Evolutionary conservation across 805 yeast genomes (phyloP), one percentile per base, ranked within the genome.

Genomic region (Candida lessepsii): DNA sequence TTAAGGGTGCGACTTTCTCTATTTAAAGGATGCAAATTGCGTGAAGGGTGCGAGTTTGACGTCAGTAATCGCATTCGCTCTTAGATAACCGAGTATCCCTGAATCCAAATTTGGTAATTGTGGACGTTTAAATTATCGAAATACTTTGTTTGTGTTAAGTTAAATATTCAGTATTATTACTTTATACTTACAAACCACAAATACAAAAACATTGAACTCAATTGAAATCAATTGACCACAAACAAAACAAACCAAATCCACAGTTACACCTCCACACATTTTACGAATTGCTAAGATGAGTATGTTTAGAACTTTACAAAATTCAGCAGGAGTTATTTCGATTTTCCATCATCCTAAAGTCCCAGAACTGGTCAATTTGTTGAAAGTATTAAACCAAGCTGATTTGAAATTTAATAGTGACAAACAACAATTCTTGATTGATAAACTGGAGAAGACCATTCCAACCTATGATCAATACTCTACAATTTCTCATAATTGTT

Each of bases 391-490:
- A 42, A 57, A 58, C 33, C 52, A 54, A 41, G 67, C 73, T 1
- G 53, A 56, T 43, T 40, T 24, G 35, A 54, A 56, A 24, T 46
- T 65, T 41, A 63, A 65, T 46, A 54, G 52, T 5, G 54, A 61
- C 35, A 55, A 57, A 28, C 53, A 52, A 42, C 44, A 57, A 40
- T 66, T 69, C 40, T 57, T 57, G 32, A 44, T 69, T 38, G 72
- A 68, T 45, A 51, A 67, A 48, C 54, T 58, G 62, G 59, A 60
- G 13, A 56, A 65, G 42, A 57, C 59, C 29, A 62, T 69, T 59
- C 74, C 74, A 26, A 69, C 74, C 4, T 68, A 55, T 43, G 71
- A 65, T 50, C 73, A 68, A 48, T 69, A 61, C 48, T 49, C 49
- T 21, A 41, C 48, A 23, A 56, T 69, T 29, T 44, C 56, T 34